Conservation (phyloP, 371 early-diverging fungal species). For the Spraguea lophii region DNA sequence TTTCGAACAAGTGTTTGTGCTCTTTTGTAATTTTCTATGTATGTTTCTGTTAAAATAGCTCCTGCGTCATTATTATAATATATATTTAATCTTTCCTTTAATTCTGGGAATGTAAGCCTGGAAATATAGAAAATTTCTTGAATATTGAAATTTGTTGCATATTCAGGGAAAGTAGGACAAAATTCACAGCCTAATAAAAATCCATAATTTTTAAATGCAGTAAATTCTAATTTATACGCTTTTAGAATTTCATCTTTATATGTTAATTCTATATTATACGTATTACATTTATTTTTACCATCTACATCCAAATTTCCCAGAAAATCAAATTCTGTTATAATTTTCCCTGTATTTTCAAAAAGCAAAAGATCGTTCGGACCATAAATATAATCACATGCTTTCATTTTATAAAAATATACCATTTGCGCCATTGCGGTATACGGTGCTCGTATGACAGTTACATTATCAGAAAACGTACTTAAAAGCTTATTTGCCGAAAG, state of each 20-base stretch:
- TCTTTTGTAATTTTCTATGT: no score
- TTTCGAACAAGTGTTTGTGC: no score
- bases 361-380: constrained; percentile 34
- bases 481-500: constrained; percentile 18
- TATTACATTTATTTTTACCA: neutral
- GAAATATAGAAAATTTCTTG: constrained; percentile 3
- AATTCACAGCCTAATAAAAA: constrained; percentile 39
- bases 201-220: constrained; percentile 3
- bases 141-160: constrained; percentile 20
- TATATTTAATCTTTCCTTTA: no score
- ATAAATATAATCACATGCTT: constrained; percentile 31
- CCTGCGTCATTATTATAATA: no score
- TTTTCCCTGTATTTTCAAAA: constrained; percentile 18
- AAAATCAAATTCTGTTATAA: constrained; percentile 29
- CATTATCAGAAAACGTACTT: neutral
- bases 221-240: neutral
- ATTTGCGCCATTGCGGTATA: constrained; percentile 40
- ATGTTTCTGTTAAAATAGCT: no score
- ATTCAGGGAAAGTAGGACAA: constrained; percentile 36
- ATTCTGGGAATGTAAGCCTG: no score
- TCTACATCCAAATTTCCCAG: neutral
- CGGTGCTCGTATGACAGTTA: constrained; percentile 36
- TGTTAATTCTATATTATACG: neutral
- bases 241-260: neutral
- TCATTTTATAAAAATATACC: constrained; percentile 31